Base-by-base conservation (phyloP, 345 rosid species). In the Brassica juncea region DNA sequence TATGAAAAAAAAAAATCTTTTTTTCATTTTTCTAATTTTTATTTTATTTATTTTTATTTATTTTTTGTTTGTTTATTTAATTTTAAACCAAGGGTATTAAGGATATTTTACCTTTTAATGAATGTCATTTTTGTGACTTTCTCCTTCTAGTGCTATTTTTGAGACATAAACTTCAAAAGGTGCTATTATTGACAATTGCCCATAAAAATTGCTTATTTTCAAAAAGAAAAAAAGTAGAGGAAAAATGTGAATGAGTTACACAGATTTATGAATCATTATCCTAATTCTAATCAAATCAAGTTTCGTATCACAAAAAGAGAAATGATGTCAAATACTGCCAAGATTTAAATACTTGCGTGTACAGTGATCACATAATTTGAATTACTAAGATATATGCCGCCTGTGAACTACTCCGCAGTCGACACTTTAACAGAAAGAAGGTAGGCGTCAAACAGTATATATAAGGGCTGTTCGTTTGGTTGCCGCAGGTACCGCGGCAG, bases 251-350 rank as follows among this genome's bases (percentile, higher is more conserved):
- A 30, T 11, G 23, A 63, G 15, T 31, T 31, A 27, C 32, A 71
- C 65, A 77, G 49, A 25, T 54, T 64, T 68, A 44, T 8, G 61
- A 31, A 34, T 21, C 52, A 52, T 59, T 30, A 60, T 31, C 35
- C 5, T 44, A 19, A 31, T 8, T 44, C 1, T 9, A 62, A 73
- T 44, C 3, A 25, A 31, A 60, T 5, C 25, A 49, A 23, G 37
- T 25, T 35, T 27, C 31, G 31, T 52, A 21, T 12, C 28, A 62
- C 44, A 28, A 28, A 25, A 61, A 15, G 2, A 65, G 27, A 12
- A 34, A 14, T 31, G 12, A 34, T 21, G 15, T 74, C 16, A 67
- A 67, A 19, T 32, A 76, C 61, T 35, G 67, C 27, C 35, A 59
- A 42, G 5, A 28, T 39, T 58, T 16, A 19, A 39, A 39, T 59